These are phyloP conservation scores for Corchorus olitorius DNA, from an alignment of 345 rosid species.

Conservation along the genomic window DNA sequence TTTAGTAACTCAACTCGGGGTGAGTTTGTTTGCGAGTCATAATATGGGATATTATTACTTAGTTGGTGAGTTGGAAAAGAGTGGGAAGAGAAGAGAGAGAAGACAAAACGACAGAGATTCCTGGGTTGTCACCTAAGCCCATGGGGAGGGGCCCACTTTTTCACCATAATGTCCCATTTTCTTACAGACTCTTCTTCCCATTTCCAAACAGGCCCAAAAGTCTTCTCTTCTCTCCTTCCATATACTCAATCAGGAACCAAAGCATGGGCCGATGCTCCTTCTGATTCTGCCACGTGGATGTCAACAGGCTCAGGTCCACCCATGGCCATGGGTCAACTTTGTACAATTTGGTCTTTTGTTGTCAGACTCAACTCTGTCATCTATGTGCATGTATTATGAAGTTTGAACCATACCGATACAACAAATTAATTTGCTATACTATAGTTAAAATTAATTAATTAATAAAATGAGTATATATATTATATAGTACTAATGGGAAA, in stretches of 20 bases:
- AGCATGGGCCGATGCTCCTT: not conserved
- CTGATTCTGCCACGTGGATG: slow-evolving; percentile 22
- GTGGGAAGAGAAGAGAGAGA: not conserved
- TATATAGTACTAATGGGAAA: no score
- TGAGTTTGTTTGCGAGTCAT: not conserved
- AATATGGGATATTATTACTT: not conserved
- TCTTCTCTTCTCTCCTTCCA: not conserved
- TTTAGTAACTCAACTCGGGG: no score
- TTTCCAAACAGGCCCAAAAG: not conserved
- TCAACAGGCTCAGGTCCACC: not conserved
- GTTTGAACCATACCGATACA: no score
- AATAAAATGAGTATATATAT: no score
- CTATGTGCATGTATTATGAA: no score
- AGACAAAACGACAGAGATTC: slow-evolving; percentile 63
- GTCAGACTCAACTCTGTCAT: not conserved
- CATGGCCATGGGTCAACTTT: not conserved
- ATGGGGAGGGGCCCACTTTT: slow-evolving; percentile 23
- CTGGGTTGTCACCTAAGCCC: slow-evolving; percentile 19
- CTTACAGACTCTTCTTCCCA: not conserved
- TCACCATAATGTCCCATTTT: not conserved
- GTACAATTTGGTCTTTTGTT: not conserved
- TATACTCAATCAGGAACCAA: no score
- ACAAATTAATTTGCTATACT: no score
- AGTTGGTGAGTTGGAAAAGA: not conserved
- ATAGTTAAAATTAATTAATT: no score